These are phyloP conservation scores for Aureobasidium sp. DNA, from an alignment of 2,329 filamentous ascomycete genomes.

Conservation along the genomic window DNA sequence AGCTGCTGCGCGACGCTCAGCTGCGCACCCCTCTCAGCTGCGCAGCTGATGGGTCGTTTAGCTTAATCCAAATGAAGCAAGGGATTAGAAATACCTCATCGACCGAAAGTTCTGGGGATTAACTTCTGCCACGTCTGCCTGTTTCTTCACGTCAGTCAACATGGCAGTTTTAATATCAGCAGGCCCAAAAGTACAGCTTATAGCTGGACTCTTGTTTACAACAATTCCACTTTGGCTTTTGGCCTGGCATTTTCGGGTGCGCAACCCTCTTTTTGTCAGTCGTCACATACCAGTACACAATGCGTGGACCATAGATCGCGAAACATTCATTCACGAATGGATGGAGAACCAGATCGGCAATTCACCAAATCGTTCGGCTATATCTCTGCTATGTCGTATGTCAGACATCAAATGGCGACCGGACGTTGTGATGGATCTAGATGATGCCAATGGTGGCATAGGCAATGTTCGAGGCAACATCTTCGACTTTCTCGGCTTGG, in stretches of 20 bases:
- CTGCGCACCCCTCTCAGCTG: no score
- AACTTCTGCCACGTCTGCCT: slow-evolving; percentile 1
- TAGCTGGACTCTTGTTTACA: neutral
- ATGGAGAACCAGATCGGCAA: slow-evolving; percentile 21
- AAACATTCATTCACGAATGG: slow-evolving; percentile 24
- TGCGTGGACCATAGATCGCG: neutral
- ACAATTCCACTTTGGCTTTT: slow-evolving; percentile 1
- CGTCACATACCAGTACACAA: neutral
- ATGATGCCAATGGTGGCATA: slow-evolving; percentile 38
- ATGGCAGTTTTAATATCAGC: neutral
- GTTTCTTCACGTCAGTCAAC: neutral
- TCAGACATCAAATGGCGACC: slow-evolving; percentile 33
- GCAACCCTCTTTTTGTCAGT: slow-evolving; percentile 2
- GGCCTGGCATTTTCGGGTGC: slow-evolving; percentile 2
- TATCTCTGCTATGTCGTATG: slow-evolving; percentile 28
- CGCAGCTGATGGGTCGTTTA: no score
- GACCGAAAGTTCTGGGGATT: neutral
- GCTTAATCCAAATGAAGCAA: neutral
- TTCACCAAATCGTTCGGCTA: slow-evolving; percentile 21
- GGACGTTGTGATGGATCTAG: slow-evolving; percentile 39
- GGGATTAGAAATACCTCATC: neutral
- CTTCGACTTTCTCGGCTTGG: slow-evolving; percentile 40
- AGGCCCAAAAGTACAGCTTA: neutral
- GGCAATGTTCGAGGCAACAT: slow-evolving; percentile 40
- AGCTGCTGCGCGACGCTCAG: no score